A percentile compares a stretch with the other conserved stretches of the same genome.
Conservation (phyloP, 805 yeast species). For the Saccharomycopsis capsularis region DNA sequence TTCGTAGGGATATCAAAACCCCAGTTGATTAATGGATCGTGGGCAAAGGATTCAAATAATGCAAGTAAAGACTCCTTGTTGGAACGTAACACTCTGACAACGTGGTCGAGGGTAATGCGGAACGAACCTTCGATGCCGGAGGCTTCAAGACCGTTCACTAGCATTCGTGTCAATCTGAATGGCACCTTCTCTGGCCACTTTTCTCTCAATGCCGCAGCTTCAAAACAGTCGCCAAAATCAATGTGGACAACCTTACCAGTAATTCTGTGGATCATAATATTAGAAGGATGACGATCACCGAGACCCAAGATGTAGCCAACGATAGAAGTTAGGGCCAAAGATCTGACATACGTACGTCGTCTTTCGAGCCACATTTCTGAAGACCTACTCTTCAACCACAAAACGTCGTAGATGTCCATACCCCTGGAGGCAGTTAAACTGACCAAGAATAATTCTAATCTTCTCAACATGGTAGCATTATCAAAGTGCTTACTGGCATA, state of each 20-base stretch:
- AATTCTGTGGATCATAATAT: slow-evolving; percentile 86
- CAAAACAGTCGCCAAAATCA: slow-evolving; percentile 99
- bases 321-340: slow-evolving; percentile 98
- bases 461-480: slow-evolving; percentile 76
- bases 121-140: slow-evolving; percentile 97
- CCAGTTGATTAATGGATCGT: slow-evolving; percentile 98
- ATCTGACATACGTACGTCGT: slow-evolving; percentile 91
- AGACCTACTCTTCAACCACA: slow-evolving; percentile 93
- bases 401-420: slow-evolving; percentile 88
- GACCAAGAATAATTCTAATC: slow-evolving; percentile 93
- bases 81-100: slow-evolving; percentile 88
- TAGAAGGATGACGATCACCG: slow-evolving; percentile 97
- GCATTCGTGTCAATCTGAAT: slow-evolving; percentile 91
- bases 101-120: slow-evolving; percentile 94
- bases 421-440: slow-evolving; percentile 94
- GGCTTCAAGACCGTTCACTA: slow-evolving; percentile 97
- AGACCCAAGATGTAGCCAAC: slow-evolving; percentile 94
- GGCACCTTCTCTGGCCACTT: slow-evolving; percentile 98
- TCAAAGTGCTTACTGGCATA: slow-evolving; percentile 54
- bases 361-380: slow-evolving; percentile 98
- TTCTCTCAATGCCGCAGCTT: slow-evolving; percentile 93
- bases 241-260: slow-evolving; percentile 96
- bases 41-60: slow-evolving; percentile 94
- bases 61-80: slow-evolving; percentile 98
- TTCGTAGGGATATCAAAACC: slow-evolving; percentile 90